Conservation (phyloP, 2,329 filamentous ascomycete species). For the Didymella exigua region DNA sequence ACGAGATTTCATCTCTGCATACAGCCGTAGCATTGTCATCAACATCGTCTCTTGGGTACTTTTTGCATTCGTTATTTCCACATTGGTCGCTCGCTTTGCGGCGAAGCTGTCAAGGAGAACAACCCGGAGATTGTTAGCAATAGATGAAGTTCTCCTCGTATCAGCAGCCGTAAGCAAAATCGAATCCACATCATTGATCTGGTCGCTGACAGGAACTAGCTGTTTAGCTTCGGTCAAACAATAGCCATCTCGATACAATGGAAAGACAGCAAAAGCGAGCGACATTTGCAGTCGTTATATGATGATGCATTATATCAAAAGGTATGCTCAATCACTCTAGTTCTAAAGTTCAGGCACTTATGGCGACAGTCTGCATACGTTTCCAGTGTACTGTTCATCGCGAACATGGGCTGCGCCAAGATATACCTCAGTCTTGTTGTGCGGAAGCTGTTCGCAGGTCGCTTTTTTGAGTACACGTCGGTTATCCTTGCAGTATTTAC, state of each 20-base stretch:
- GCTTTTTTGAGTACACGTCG: constrained; percentile 22
- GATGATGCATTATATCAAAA: constrained; percentile 28
- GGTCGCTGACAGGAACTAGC: constrained; percentile 12
- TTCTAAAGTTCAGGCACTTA: constrained; percentile 2
- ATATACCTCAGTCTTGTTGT: constrained; percentile 35
- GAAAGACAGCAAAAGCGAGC: constrained; percentile 28
- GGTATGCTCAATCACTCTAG: constrained; percentile 9
- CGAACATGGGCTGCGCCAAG: constrained; percentile 39
- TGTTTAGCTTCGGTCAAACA: constrained; percentile 39
- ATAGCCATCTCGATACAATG: constrained; percentile 34
- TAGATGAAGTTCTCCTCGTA: constrained; percentile 35
- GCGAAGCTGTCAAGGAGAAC: constrained; percentile 34
- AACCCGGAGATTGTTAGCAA: constrained; percentile 17
- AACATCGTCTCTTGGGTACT: constrained; percentile 38
- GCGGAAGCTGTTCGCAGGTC: constrained; percentile 27
- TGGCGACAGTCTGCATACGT: constrained; percentile 32
- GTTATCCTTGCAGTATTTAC: constrained; percentile 28
- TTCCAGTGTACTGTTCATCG: constrained; percentile 34
- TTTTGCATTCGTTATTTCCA: constrained; percentile 28
- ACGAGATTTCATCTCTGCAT: constrained; percentile 18
- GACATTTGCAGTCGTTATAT: not conserved
- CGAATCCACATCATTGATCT: rapidly evolving
- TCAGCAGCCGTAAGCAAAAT: constrained; percentile 29
- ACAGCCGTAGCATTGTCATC: constrained; percentile 24
- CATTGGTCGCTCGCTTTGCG: constrained; percentile 30